Percentiles rank a stretch among this genome's conserved stretches.
Conservation (phyloP, 257 asterid genomes). For the Solanum sejunctum region DNA sequence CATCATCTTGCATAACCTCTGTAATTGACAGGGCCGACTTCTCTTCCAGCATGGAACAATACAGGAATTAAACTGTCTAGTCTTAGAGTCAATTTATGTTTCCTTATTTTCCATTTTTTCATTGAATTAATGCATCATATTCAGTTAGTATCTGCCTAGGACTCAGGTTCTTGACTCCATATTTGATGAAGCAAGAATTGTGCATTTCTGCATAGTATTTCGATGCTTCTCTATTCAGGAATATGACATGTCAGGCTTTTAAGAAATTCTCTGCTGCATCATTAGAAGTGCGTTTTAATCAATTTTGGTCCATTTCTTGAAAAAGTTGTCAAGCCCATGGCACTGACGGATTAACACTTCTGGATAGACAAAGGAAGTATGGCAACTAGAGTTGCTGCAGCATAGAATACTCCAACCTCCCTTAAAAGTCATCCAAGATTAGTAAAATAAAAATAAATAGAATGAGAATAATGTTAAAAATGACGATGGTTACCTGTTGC, state of each 20-base stretch:
- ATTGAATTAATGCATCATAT: background rate
- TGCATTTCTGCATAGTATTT: background rate
- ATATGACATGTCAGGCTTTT: background rate
- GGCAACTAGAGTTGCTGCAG: background rate
- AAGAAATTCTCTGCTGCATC: background rate
- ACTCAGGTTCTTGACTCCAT: background rate
- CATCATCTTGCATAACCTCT: background rate
- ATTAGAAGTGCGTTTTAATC: background rate
- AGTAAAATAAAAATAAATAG: background rate
- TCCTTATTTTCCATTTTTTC: background rate
- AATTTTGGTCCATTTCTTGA: background rate
- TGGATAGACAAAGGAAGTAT: background rate
- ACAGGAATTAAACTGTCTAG: background rate
- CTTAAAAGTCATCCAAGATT: background rate
- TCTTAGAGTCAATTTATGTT: background rate
- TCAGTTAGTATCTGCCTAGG: background rate
- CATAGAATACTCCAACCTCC: background rate
- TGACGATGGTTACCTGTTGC: background rate
- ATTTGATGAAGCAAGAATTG: background rate
- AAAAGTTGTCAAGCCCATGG: background rate
- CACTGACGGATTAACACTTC: background rate
- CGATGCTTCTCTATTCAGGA: background rate
- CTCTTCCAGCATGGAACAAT: background rate
- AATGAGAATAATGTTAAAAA: background rate
- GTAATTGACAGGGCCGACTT: background rate